Conservation (phyloP, 2,329 filamentous ascomycete genomes). For the Albifimbria verrucaria region DNA sequence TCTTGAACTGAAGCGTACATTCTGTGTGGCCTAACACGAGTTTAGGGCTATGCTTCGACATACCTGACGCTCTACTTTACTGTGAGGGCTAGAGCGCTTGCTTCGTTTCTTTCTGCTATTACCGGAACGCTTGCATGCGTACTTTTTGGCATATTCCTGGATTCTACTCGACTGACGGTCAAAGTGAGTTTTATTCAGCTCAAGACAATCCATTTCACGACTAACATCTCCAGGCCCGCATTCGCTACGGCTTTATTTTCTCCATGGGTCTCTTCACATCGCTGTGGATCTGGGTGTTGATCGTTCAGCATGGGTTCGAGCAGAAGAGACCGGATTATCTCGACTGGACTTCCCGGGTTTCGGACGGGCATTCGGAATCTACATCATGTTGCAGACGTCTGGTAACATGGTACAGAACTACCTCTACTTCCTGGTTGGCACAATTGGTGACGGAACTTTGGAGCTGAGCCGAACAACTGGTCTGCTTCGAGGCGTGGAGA, state of each 20-base stretch:
- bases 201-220: not conserved
- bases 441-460: slow-evolving; percentile 14
- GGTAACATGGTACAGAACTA: slow-evolving; percentile 13
- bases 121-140: slow-evolving; percentile 17
- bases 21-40: not conserved
- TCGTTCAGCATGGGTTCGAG: slow-evolving; percentile 15
- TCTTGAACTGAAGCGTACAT: not conserved
- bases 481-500: slow-evolving; percentile 16
- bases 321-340: slow-evolving; percentile 7
- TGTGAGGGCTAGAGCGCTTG: slow-evolving; percentile 14
- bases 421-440: slow-evolving; percentile 15
- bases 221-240: slow-evolving; percentile 6
- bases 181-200: slow-evolving; percentile 1
- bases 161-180: slow-evolving; percentile 13
- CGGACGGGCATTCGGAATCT: slow-evolving; percentile 17
- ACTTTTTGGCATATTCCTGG: slow-evolving; percentile 18
- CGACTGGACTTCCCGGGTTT: slow-evolving; percentile 17
- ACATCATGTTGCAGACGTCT: slow-evolving; percentile 17
- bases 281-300: slow-evolving; percentile 18
- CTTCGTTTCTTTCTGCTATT: slow-evolving; percentile 14
- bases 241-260: slow-evolving; percentile 14
- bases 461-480: slow-evolving; percentile 16
- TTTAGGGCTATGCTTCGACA: slow-evolving; percentile 8
- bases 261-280: slow-evolving; percentile 14
- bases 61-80: slow-evolving; percentile 17